Percentiles rank a stretch among this genome's conserved stretches.
phyloP scores from a whole-genome alignment of 768 basidiomycete genomes.

The Floccularia luteovirens region DNA sequence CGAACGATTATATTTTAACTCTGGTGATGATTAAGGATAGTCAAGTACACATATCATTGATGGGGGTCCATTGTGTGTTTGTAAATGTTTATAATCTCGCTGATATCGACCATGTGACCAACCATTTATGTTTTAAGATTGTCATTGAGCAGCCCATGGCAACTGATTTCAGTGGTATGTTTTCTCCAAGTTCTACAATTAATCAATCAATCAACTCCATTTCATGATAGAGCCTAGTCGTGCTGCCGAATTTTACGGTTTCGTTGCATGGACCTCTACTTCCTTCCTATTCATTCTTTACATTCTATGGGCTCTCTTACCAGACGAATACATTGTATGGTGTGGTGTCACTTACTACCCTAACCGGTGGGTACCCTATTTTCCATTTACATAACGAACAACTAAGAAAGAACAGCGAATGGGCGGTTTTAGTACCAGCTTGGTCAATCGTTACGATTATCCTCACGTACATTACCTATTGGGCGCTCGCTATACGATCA shows the following conservation, averaged over 20 bases:
- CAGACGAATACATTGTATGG: conserved; percentile 59
- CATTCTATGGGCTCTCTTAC: conserved; percentile 74
- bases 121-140: too few species aligned
- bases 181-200: too few species aligned
- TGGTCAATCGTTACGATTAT: conserved; percentile 67
- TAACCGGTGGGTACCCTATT: conserved; percentile 48
- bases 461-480: conserved; percentile 72
- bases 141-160: too few species aligned
- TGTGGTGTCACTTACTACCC: conserved; percentile 82
- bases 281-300: conserved; percentile 63
- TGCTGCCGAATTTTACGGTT: conserved; percentile 86
- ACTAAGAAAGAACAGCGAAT: conserved; percentile 49
- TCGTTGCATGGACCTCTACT: conserved; percentile 79
- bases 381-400: not conserved
- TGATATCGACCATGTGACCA: too few species aligned
- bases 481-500: conserved; percentile 61
- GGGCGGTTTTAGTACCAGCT: conserved; percentile 77
- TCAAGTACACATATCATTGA: too few species aligned
- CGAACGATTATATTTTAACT: too few species aligned
- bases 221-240: too few species aligned
- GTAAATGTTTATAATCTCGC: too few species aligned
- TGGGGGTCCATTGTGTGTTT: too few species aligned
- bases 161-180: too few species aligned
- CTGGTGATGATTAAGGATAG: too few species aligned
- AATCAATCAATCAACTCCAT: too few species aligned